A percentile compares a stretch with the other conserved stretches of the same genome.
These are phyloP conservation scores for Aciculosporium take DNA, from an alignment of 2,329 filamentous ascomycete species.

Conservation along the genomic window DNA sequence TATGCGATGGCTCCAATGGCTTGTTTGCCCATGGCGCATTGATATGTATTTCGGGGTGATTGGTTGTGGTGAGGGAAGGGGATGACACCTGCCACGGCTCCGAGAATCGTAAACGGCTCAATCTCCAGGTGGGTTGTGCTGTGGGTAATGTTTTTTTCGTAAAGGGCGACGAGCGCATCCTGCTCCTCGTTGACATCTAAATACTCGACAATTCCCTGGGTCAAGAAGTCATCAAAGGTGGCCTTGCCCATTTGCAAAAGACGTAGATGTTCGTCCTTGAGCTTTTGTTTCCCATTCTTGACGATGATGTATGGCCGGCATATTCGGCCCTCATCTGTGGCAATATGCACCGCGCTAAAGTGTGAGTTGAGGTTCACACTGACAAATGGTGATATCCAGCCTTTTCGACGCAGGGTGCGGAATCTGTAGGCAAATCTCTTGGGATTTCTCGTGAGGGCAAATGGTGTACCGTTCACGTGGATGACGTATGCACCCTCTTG, in stretches of 20 bases:
- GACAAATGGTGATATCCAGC: slow-evolving; percentile 88
- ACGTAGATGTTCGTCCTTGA: slow-evolving; percentile 65
- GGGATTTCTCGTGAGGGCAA: slow-evolving; percentile 72
- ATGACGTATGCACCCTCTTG: slow-evolving; percentile 73
- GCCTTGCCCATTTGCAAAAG: slow-evolving; percentile 70
- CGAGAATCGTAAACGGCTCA: slow-evolving; percentile 91
- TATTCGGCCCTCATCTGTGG: slow-evolving; percentile 92
- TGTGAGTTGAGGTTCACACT: slow-evolving; percentile 94
- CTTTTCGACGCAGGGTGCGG: slow-evolving; percentile 72
- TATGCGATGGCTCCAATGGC: slow-evolving; percentile 96
- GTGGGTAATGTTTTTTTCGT: slow-evolving; percentile 69
- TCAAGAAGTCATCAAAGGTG: slow-evolving; percentile 88
- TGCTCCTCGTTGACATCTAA: slow-evolving; percentile 98
- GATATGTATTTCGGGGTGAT: slow-evolving; percentile 95
- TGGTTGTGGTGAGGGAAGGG: slow-evolving; percentile 99
- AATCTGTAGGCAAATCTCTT: slow-evolving; percentile 79
- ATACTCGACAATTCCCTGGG: slow-evolving; percentile 83
- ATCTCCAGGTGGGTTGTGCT: slow-evolving; percentile 92
- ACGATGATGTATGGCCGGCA: slow-evolving; percentile 94
- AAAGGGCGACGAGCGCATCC: slow-evolving; percentile 82
- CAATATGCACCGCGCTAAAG: slow-evolving; percentile 82
- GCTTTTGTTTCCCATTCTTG: slow-evolving; percentile 69
- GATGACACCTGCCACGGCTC: slow-evolving; percentile 89
- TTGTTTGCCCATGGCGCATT: slow-evolving; percentile 99
- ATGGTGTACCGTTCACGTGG: slow-evolving; percentile 88